Evolutionary conservation across 495 filamentous ascomycete species (phyloP), one percentile per base, ranked within the genome.

Genomic region (Penicillium parvum): DNA sequence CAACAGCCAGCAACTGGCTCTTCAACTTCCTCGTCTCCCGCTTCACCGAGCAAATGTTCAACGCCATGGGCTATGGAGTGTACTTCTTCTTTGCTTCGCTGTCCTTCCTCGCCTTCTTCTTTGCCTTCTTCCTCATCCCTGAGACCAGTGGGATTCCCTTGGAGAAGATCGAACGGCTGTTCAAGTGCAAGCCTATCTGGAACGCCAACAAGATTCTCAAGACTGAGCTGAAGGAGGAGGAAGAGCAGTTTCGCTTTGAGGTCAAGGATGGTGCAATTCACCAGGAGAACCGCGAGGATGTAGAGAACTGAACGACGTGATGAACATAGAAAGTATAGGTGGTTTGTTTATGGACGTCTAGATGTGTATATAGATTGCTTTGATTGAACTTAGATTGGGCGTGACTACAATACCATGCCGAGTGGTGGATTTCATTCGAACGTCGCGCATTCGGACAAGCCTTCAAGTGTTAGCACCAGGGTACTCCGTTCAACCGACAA

Each of bases 21-120:
- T 85, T 77, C 74, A 85, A 86, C 66, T 88, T 87, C 65, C 75
- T 86, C 50, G 69, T 88, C 49, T 77, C 75, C 1, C 74, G 83
- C 19, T 86, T 85, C 63, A 86, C 83, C 4, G 81, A 81, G 15
- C 82, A 89, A 54, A 87, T 88, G 81, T 87, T 89, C 63, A 60
- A 74, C 27, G 68, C 65, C 26, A 84, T 87, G 75, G 72, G 70
- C 21, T 85, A 84, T 52, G 85, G 82, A 15, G 84, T 86, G 3
- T 89, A 86, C 65, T 85, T 87, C 62, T 86, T 88, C 72, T 89
- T 89, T 50, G 83, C 83, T 2, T 75, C 75, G 2, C 64, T 87
- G 49, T 86, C 86, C 81, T 68, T 85, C 9, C 50, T 77, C 9
- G 82, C 80, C 17, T 75, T 84, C 32, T 40, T 79, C 49, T 89